Evolutionary conservation across 179 eudicot genomes (phyloP).

Genomic region (Silene coronaria): DNA sequence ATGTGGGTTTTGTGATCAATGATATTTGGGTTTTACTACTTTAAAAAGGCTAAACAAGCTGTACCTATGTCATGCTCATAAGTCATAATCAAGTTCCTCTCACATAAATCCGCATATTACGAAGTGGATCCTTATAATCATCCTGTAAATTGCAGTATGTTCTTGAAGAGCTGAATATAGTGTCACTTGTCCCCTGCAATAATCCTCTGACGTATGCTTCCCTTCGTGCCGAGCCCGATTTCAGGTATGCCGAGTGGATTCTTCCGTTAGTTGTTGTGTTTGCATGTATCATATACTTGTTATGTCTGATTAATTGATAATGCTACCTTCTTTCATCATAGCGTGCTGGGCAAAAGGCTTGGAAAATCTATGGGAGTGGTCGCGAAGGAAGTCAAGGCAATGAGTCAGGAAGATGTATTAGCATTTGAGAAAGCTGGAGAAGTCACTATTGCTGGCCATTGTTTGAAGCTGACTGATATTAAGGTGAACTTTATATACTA

Average conservation of each 20-base stretch:
- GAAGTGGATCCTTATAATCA: not conserved
- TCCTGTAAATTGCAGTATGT: slow-evolving; percentile 48
- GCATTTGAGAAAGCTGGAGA: slow-evolving; percentile 81
- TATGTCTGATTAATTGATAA: not conserved
- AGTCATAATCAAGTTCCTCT: not conserved
- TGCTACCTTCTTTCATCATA: slow-evolving; percentile 25
- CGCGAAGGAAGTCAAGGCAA: slow-evolving; percentile 79
- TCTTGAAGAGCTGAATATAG: slow-evolving; percentile 80
- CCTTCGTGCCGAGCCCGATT: slow-evolving; percentile 93
- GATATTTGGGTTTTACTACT: not conserved
- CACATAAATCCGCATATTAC: not conserved
- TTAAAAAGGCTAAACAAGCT: not conserved
- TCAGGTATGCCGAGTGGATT: slow-evolving; percentile 47
- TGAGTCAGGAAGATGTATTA: slow-evolving; percentile 76
- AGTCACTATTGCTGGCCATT: slow-evolving; percentile 59
- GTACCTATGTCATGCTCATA: not conserved
- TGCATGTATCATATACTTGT: not conserved
- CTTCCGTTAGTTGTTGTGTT: not conserved
- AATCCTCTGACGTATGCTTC: slow-evolving; percentile 79
- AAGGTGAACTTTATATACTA: slow-evolving; percentile 42
- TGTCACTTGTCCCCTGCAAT: slow-evolving; percentile 70
- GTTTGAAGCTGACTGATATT: slow-evolving; percentile 64
- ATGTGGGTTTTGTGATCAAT: not conserved
- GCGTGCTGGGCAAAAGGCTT: slow-evolving; percentile 83
- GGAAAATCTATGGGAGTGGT: slow-evolving; percentile 89